These are phyloP conservation scores for Gossypium gossypioides DNA, from an alignment of 441 rosid species.

Conservation along the genomic window DNA sequence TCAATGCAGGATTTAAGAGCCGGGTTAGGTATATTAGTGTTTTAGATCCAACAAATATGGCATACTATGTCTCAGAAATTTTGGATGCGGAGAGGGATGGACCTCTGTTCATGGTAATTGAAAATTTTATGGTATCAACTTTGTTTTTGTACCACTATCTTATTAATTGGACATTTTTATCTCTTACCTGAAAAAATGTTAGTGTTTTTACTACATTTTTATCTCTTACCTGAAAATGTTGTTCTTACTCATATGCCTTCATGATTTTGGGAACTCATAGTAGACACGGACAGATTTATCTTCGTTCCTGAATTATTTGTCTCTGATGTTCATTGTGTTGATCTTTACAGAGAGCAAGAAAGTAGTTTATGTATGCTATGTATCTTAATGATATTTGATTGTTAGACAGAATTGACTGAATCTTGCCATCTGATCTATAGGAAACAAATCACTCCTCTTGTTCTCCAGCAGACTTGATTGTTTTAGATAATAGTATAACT, in stretches of 20 bases:
- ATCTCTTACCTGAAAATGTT: neutral
- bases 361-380: neutral
- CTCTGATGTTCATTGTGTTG: neutral
- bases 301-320: neutral
- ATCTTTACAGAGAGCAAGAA: neutral
- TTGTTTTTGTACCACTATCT: neutral
- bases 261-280: neutral
- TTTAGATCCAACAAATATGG: constrained; percentile 70
- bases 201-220: neutral
- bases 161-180: neutral
- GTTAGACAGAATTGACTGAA: neutral
- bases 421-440: neutral
- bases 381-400: neutral
- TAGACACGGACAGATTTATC: neutral
- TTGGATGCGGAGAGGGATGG: constrained; percentile 62
- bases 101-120: constrained; percentile 82
- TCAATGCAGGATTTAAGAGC: constrained; percentile 82
- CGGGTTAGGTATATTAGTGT: constrained; percentile 72
- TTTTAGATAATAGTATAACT: neutral
- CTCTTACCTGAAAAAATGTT: neutral
- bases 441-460: neutral
- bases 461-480: neutral
- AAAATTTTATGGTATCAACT: neutral
- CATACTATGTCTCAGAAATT: constrained; percentile 83
- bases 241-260: neutral